Percentiles rank a stretch among this genome's conserved stretches.
phyloP scores from a whole-genome alignment of 768 basidiomycete species.

The Boletus pseudo-olivaceus region DNA sequence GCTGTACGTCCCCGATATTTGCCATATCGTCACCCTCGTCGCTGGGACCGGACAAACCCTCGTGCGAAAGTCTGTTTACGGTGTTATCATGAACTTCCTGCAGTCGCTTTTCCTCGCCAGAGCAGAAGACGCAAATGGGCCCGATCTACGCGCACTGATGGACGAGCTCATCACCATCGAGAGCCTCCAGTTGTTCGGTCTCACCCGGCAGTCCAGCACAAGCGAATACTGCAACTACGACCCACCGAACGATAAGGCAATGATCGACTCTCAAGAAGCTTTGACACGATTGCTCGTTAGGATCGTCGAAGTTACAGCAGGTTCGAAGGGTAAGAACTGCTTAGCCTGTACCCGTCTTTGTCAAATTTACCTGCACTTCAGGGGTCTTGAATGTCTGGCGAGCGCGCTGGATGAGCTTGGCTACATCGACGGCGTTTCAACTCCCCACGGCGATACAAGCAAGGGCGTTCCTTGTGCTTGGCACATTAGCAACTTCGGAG shows the following conservation, averaged over 20 bases:
- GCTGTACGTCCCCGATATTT: conserved; percentile 78
- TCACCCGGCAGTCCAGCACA: conserved; percentile 56
- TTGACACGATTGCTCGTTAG: conserved; percentile 61
- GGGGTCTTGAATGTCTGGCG: conserved; percentile 86
- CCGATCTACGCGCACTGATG: conserved; percentile 61
- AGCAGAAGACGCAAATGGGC: conserved; percentile 53
- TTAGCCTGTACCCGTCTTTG: not conserved
- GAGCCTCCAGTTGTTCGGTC: conserved; percentile 68
- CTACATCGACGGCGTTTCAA: conserved; percentile 87
- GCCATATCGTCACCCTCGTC: conserved; percentile 76
- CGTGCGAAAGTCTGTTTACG: conserved; percentile 79
- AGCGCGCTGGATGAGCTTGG: conserved; percentile 89
- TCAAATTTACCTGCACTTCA: conserved; percentile 28
- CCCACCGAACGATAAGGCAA: conserved; percentile 47
- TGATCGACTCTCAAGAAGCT: conserved; percentile 63
- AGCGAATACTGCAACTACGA: conserved; percentile 68
- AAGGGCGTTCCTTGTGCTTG: conserved; percentile 80
- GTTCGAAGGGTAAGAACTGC: conserved; percentile 56
- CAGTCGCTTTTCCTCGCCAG: conserved; percentile 67
- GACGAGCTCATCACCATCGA: conserved; percentile 55
- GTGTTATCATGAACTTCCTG: conserved; percentile 75
- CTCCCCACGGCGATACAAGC: conserved; percentile 84
- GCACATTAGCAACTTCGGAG: conserved; percentile 75
- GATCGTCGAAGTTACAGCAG: conserved; percentile 61
- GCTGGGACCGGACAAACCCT: conserved; percentile 70